These are phyloP conservation scores for Mollisiaceae sp. DNA, from an alignment of 2,329 filamentous ascomycete species.

Conservation along the genomic window DNA sequence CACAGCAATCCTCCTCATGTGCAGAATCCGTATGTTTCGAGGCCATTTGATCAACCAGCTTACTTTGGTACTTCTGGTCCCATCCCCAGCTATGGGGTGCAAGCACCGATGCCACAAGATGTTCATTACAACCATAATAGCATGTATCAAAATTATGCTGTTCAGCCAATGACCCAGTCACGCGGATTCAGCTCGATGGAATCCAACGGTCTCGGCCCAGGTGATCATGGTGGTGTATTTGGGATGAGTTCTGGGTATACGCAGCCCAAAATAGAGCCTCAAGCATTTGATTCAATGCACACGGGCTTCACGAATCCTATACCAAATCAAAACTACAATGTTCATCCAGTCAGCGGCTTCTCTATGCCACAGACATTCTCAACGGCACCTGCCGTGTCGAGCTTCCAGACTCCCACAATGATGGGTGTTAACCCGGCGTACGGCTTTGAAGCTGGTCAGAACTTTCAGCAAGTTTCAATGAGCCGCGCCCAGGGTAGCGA, in stretches of 20 bases:
- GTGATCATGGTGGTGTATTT: conserved; percentile 31
- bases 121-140: conserved; percentile 20
- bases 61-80: conserved; percentile 31
- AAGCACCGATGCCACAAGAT: conserved; percentile 28
- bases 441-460: conserved; percentile 32
- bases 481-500: conserved; percentile 35
- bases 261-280: conserved; percentile 31
- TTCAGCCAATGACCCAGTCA: conserved; percentile 31
- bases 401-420: conserved; percentile 34
- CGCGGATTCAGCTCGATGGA: conserved; percentile 30
- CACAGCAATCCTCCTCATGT: conserved; percentile 36
- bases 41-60: conserved; percentile 30
- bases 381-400: conserved; percentile 32
- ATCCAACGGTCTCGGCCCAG: conserved; percentile 22
- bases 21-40: conserved; percentile 29
- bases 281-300: conserved; percentile 31
- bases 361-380: conserved; percentile 37
- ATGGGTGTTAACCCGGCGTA: conserved; percentile 34
- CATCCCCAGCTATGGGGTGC: conserved; percentile 29
- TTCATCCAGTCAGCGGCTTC: conserved; percentile 28
- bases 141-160: conserved; percentile 22
- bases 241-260: conserved; percentile 29
- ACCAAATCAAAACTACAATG: conserved; percentile 31
- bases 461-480: conserved; percentile 38
- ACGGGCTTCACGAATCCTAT: conserved; percentile 29